Evolutionary conservation across 441 rosid species (phyloP).

Genomic region (Corymbia calophylla): DNA sequence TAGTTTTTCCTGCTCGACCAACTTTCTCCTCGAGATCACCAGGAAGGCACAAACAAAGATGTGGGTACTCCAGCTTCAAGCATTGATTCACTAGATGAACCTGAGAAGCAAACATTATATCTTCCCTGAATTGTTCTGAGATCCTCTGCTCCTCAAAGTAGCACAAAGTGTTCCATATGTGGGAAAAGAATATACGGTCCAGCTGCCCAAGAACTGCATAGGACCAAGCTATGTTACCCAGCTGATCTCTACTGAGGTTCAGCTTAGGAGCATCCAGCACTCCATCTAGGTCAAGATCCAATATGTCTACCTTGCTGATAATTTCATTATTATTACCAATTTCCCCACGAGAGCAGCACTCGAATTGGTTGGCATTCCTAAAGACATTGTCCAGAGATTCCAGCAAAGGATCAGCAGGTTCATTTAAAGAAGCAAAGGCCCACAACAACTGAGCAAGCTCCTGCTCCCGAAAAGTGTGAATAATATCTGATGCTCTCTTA

Average conservation of each 20-base stretch:
- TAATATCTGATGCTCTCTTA: slow-evolving; percentile 48
- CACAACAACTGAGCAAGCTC: slow-evolving; percentile 88
- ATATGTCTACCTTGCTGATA: slow-evolving; percentile 1
- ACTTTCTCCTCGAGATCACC: slow-evolving; percentile 60
- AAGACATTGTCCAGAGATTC: slow-evolving; percentile 61
- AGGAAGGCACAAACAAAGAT: slow-evolving; percentile 53
- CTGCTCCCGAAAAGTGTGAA: slow-evolving; percentile 58
- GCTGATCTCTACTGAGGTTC: slow-evolving; percentile 70
- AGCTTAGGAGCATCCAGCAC: slow-evolving; percentile 35
- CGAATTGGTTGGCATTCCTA: slow-evolving; percentile 37
- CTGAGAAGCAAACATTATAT: slow-evolving; percentile 90
- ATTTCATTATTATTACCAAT: slow-evolving; percentile 18
- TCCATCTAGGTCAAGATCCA: slow-evolving; percentile 9
- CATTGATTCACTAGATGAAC: slow-evolving; percentile 80
- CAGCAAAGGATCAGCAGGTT: slow-evolving; percentile 60
- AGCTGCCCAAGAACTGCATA: slow-evolving; percentile 85
- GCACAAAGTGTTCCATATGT: slow-evolving; percentile 53
- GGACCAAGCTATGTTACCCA: slow-evolving; percentile 95
- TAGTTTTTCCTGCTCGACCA: slow-evolving; percentile 61
- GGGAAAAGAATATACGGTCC: slow-evolving; percentile 60
- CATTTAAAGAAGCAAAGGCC: slow-evolving; percentile 83
- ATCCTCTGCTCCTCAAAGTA: slow-evolving; percentile 66
- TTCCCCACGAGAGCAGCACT: slow-evolving; percentile 31
- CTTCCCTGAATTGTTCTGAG: slow-evolving; percentile 85
- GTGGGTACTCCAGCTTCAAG: slow-evolving; percentile 71